Base-by-base conservation (phyloP, 2,329 filamentous ascomycete genomes). In the Diaporthe citrichinensis region DNA sequence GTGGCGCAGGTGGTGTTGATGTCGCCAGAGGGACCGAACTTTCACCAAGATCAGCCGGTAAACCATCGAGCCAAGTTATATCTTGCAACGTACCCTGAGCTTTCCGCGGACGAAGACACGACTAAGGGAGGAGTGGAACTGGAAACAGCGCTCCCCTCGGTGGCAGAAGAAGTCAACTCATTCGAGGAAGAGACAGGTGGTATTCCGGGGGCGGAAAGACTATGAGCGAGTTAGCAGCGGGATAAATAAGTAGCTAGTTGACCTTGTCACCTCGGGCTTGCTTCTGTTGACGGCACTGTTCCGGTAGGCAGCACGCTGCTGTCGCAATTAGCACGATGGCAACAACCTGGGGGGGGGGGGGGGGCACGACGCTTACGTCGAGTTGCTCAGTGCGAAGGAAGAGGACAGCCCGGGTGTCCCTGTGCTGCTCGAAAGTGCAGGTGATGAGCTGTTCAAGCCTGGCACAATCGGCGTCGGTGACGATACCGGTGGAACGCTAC, bases 341-440 rank as follows among this genome's bases (percentile, higher is more conserved):
- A 10, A 28, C 14, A 4, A 51, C 3, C n/a, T 6, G 20, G 4
- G n/a, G n/a, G n/a, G n/a, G n/a, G n/a, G n/a, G n/a, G n/a, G n/a
- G n/a, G n/a, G 41, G 20, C 28, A 10, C 28, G n/a, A 41, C 5
- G n/a, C 67, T 28, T 72, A 74, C 75, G 65, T 76, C 46, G 72
- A 44, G 28, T 74, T 74, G 39, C 51, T 53, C 25, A 46, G 34
- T 10, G 46, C 8, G 44, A 55, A 25, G 49, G 72, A 76, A 57
- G 59, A 72, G 15, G 59, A 34, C 36, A 9, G 20, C 9, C 23
- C 36, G 17, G 59, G 39, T 6, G 51, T 34, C 17, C 12, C 34
- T 23, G 59, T 10, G n/a, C 59, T 51, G 53, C 28, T 58, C 44
- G 55, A 34, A 17, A 44, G 57, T 9, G 55, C 44, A 41, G 51